Conservation (phyloP, 805 yeast species). For the Cyberlindnera maclurae region DNA sequence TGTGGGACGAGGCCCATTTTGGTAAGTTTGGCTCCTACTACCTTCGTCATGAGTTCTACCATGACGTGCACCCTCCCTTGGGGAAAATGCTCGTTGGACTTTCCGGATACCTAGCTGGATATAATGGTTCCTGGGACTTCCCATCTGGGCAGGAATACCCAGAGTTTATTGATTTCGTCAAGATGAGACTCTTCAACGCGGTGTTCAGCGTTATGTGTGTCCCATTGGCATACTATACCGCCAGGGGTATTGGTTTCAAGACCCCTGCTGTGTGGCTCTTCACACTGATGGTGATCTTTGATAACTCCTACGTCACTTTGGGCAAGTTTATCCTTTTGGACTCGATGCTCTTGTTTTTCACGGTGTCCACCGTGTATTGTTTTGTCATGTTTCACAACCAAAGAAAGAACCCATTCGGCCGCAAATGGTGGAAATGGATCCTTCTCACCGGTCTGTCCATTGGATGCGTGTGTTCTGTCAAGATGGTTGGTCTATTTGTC, state of each 20-base stretch:
- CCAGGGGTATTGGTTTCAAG: conserved; percentile 67
- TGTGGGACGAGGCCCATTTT: conserved; percentile 98
- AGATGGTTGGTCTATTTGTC: conserved; percentile 94
- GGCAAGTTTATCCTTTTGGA: conserved; percentile 88
- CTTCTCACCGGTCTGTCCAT: conserved; percentile 74
- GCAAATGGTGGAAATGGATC: conserved; percentile 94
- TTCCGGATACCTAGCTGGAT: conserved; percentile 80
- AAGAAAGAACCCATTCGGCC: conserved; percentile 46
- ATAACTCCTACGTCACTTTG: conserved; percentile 75
- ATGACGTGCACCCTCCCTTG: conserved; percentile 96
- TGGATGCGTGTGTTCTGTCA: conserved; percentile 89
- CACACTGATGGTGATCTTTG: conserved; percentile 73
- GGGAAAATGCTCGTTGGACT: conserved; percentile 91
- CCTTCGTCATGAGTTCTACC: conserved; percentile 81
- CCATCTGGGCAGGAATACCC: conserved; percentile 79
- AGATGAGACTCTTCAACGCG: conserved; percentile 87
- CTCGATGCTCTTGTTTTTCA: conserved; percentile 84
- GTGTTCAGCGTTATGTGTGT: conserved; percentile 75
- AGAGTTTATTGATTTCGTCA: conserved; percentile 65
- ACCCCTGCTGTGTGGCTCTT: conserved; percentile 70
- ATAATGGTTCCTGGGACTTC: conserved; percentile 84
- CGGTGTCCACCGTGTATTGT: conserved; percentile 72
- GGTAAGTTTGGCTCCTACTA: conserved; percentile 95
- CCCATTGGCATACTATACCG: conserved; percentile 81
- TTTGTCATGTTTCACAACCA: conserved; percentile 65